phyloP scores from a whole-genome alignment of 2,329 filamentous ascomycete genomes.

The Diaporthe aspalathi region DNA sequence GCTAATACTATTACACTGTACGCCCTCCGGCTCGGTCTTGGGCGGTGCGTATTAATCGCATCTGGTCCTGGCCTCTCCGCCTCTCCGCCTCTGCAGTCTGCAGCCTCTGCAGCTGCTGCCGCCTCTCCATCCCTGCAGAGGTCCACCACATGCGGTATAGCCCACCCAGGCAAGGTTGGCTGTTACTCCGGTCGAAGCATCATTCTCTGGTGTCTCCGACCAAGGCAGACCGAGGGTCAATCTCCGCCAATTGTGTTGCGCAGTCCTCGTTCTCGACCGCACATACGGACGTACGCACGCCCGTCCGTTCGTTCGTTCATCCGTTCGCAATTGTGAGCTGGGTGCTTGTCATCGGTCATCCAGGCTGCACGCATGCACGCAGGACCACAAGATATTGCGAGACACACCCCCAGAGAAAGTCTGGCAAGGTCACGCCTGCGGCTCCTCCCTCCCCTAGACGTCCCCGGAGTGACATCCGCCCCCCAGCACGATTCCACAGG shows the following conservation, averaged over 20 bases:
- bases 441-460: conserved; percentile 19
- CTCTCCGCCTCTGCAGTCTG: neutral
- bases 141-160: conserved; percentile 5
- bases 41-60: conserved; percentile 5
- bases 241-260: conserved; percentile 3
- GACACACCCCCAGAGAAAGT: neutral
- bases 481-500: conserved; percentile 29
- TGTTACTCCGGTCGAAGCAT: conserved; percentile 22
- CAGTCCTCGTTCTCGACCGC: neutral
- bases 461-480: conserved; percentile 30
- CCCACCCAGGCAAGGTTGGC: conserved; percentile 19
- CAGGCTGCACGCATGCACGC: conserved; percentile 2
- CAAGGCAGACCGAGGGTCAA: conserved; percentile 15
- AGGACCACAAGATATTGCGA: conserved; percentile 21
- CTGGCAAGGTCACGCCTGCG: conserved; percentile 37
- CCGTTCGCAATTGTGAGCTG: conserved; percentile 22
- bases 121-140: neutral
- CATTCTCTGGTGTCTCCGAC: neutral
- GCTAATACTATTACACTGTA: too few relatives aligned
- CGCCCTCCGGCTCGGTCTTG: conserved; percentile 8
- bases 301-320: conserved; percentile 9
- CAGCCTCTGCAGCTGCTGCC: neutral
- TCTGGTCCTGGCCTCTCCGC: neutral
- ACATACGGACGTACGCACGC: neutral
- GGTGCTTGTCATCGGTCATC: conserved; percentile 32